Base-by-base conservation (phyloP, 208 protist genomes). In the Naegleria lovaniensis region DNA sequence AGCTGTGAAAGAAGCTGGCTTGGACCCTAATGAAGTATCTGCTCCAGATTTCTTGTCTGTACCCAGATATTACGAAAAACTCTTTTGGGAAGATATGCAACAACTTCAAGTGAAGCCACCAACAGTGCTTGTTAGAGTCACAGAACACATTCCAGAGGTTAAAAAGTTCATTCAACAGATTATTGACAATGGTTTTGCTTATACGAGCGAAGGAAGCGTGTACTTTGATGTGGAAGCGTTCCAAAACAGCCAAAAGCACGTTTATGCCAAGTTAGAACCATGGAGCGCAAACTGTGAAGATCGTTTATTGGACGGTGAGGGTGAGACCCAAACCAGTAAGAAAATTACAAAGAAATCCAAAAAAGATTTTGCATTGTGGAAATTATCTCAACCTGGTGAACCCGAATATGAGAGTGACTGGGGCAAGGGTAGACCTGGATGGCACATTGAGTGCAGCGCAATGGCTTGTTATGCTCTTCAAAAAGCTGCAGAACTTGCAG, bases 371-470 rank as follows among this genome's bases (percentile, higher is more conserved):
- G 98, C 98, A 3, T 94, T 99, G 40, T 99, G 99, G 99, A 99
- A 99, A 93, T 96, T 96, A 87, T 96, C 95, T 76, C 97, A 97
- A 92, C 90, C 93, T 33, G 97, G 96, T 11, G 98, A 99, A 93
- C 98, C 98, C 76, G 90, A 89, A 6, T 99, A 98, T 97, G 92
- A 96, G 0, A 97, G 95, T 41, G 97, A 96, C 43, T 98, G 96
- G 95, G 97, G 97, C 79, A 90, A 92, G 7, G 99, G 99, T 36
- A 94, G 99, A 38, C 99, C 99, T 5, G 99, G 99, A 52, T 99
- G 99, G 99, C 99, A 99, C 94, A 99, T 99, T 93, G 99, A 99
- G 92, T 99, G 99, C 96, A 99, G 97, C 75, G 99, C 97, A 36
- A 99, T 99, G 98, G 96, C 98, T 19, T 96, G 94, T 76, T 95